Base-by-base conservation (phyloP, 805 yeast species). In the Babjeviella inositovora region DNA sequence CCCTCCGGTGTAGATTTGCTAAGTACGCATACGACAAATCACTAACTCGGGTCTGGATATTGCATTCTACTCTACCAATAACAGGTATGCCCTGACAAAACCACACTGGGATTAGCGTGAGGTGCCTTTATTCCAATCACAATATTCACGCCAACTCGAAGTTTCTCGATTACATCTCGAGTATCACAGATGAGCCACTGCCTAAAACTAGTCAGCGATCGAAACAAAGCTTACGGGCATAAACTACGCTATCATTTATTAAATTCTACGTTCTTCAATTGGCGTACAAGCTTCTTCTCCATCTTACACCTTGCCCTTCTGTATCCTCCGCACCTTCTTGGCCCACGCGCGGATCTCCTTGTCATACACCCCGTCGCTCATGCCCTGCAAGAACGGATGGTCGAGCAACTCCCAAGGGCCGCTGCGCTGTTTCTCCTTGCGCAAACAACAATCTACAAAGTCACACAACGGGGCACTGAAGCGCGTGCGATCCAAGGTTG, bases 361-460 rank as follows among this genome's bases (percentile, higher is more conserved):
- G 23, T 56, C 58, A 24, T 32, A 54, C 9, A 31, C 29, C 6
- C 33, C 43, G n/a, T n/a, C n/a, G n/a, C n/a, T n/a, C 3, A 51
- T 54, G 4, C 43, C 51, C 5, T 29, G 27, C 17, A 56, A 32
- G 25, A 52, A 54, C 3, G 39, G 41, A 9, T 43, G 45, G 8
- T 45, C 43, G 26, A 77, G 49, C 13, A 90, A 47, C 21, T 77
- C 82, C 33, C 65, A 62, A 0, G 94, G 93, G 0, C 74, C 69
- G 12, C 77, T 70, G 28, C 98, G 57, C 24, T 57, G 62, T 21
- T 71, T 80, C 31, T 76, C 84, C 40, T 75, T 80, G 20, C 66
- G 57, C 37, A 84, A 55, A 37, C 96, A 85, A 18, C 62, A 48
- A 31, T 70, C 73, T 10, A 87, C 74, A 41, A 85, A 81, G 23